Base-by-base conservation (phyloP, 2,329 filamentous ascomycete genomes). In the Bipolaris zeicola region DNA sequence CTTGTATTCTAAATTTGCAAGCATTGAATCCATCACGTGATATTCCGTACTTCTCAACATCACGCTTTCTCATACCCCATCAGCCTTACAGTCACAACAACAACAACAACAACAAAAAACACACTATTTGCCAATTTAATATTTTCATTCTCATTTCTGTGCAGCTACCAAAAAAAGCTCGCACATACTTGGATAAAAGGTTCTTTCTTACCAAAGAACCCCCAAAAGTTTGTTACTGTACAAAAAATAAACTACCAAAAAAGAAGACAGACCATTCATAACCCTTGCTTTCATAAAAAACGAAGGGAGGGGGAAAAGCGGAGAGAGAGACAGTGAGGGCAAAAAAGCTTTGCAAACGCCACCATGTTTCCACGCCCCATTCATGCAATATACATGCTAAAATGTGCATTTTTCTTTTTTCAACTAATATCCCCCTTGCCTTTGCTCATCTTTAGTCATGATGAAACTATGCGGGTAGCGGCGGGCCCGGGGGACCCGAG, bases 391-490 rank as follows among this genome's bases (percentile, higher is more conserved):
- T 48, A 48, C 45, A 38, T 48, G 34, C 45, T 48, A 26, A 28
- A 38, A 37, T 48, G 34, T 14, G 45, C 45, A 38, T 48, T 37
- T 20, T 33, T 13, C 26, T 28, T 31, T 31, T 31, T 31, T 31
- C 28, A 31, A 48, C 45, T 48, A 18, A 48, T 48, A 3, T 3
- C 28, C 28, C 28, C 28, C 13, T 26, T 6, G 1, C 45, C 18
- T 14, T 37, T 38, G 20, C 45, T 38, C 45, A 24, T 28, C 20
- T 13, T 38, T 14, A 48, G 37, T 28, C 37, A 37, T 48, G 14
- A 16, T 42, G 28, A 31, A 31, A 57, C 39, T 67, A 68, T 10
- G 64, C 67, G 22, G 62, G 63, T 14, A 68, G 55, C 20, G 63
- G 65, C 1, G 64, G 52, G 14, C 60, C 60, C 6, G 64, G 60